Evolutionary conservation across 148 eudicot species (phyloP).

Genomic region (Rhododendron griersonianum): DNA sequence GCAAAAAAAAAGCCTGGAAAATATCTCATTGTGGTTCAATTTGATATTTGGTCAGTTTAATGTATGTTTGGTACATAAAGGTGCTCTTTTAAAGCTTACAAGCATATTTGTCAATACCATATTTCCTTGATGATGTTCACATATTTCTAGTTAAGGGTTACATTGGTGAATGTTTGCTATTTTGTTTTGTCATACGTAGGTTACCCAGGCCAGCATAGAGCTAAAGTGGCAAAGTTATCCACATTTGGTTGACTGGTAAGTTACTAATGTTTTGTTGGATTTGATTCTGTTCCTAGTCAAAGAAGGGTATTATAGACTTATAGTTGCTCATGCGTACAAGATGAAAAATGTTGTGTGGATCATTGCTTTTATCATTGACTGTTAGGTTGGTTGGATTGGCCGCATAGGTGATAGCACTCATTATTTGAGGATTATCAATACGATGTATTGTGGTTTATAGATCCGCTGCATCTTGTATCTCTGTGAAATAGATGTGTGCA

Average conservation of each 20-base stretch:
- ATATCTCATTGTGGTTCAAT: not conserved
- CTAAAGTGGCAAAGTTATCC: constrained; percentile 71
- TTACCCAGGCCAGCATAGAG: constrained; percentile 75
- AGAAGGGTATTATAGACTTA: not conserved
- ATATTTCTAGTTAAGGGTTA: not conserved
- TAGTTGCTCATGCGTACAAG: no score
- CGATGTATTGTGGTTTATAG: not conserved
- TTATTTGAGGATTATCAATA: not conserved
- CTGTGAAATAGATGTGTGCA: not conserved
- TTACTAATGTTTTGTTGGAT: constrained; percentile 6
- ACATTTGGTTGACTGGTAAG: constrained; percentile 96
- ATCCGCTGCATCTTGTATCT: not conserved
- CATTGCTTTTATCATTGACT: not conserved
- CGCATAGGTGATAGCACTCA: not conserved
- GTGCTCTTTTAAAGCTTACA: not conserved
- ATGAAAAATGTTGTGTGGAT: not conserved
- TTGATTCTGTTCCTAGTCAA: not conserved
- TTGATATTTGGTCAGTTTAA: not conserved
- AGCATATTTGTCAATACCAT: not conserved
- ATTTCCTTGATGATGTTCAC: not conserved
- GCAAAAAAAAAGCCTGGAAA: no score
- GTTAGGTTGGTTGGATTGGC: not conserved
- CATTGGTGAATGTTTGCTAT: not conserved
- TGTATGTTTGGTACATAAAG: not conserved
- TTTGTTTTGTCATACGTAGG: constrained; percentile 26